phyloP scores from a whole-genome alignment of 2,329 filamentous ascomycete genomes.

The Fusarium sp. region DNA sequence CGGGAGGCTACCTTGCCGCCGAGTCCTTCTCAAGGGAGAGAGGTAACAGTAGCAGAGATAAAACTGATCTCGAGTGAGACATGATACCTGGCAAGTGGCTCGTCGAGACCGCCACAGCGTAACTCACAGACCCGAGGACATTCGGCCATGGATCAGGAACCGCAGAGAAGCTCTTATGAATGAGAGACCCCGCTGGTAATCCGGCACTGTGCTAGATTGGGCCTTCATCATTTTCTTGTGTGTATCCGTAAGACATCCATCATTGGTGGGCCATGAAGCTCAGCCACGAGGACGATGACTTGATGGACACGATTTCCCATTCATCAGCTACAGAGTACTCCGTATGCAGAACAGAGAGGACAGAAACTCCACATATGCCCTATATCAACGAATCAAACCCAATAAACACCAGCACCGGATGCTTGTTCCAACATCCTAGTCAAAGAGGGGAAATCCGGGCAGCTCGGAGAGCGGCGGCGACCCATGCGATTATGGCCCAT shows the following conservation, averaged over 20 bases:
- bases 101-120: slow-evolving; percentile 42
- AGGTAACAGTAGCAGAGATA: slow-evolving; percentile 28
- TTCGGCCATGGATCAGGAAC: slow-evolving; percentile 34
- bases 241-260: slow-evolving; percentile 25
- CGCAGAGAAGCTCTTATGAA: slow-evolving; percentile 13
- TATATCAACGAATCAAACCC: slow-evolving; percentile 16
- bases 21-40: slow-evolving; percentile 37
- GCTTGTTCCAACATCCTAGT: slow-evolving; percentile 33
- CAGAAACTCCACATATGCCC: slow-evolving; percentile 3
- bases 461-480: slow-evolving; percentile 32
- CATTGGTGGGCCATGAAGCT: slow-evolving; percentile 24
- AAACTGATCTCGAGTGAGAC: slow-evolving; percentile 36
- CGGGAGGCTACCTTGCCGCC: slow-evolving; percentile 19
- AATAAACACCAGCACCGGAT: slow-evolving; percentile 25
- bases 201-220: slow-evolving; percentile 37
- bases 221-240: slow-evolving; percentile 29
- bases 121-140: slow-evolving; percentile 34
- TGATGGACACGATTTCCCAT: not conserved
- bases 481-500: slow-evolving; percentile 28
- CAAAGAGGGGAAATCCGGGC: slow-evolving; percentile 32
- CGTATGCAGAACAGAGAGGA: not conserved
- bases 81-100: slow-evolving; percentile 38
- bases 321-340: not conserved
- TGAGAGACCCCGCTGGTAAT: slow-evolving; percentile 32
- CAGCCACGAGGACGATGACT: slow-evolving; percentile 32